Conservation (phyloP, 129 eudicot genomes). For the Pittosporum tobira region DNA sequence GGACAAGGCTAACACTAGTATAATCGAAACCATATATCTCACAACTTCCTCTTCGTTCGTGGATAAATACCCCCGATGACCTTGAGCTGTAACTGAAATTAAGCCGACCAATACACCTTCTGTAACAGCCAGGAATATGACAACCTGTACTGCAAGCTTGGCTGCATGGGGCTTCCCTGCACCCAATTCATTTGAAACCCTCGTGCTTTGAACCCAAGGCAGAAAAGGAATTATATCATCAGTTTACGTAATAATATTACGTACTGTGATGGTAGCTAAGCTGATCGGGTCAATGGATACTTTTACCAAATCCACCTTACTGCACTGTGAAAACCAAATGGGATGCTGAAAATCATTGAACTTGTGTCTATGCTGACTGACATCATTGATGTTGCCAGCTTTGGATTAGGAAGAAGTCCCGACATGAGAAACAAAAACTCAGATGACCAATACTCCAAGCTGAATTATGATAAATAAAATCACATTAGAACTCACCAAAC, state of each 20-base stretch:
- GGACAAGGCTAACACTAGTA: too few relatives aligned
- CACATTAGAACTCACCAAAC: conserved; percentile 35
- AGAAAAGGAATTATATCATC: background rate
- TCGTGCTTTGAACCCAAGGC: too few relatives aligned
- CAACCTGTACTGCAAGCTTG: conserved; percentile 19
- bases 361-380: conserved; percentile 38
- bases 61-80: conserved; percentile 19
- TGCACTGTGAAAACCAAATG: conserved; percentile 46
- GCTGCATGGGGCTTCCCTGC: conserved; percentile 27
- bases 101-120: too few relatives aligned
- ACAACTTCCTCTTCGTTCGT: conserved; percentile 23
- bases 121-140: conserved; percentile 14
- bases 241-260: too few relatives aligned
- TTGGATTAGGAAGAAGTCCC: conserved; percentile 20
- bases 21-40: conserved; percentile 21
- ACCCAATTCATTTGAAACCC: conserved; percentile 15
- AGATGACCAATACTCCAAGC: conserved; percentile 33
- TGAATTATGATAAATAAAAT: too few relatives aligned
- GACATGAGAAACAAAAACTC: conserved; percentile 23
- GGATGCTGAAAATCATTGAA: conserved; percentile 34
- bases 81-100: conserved; percentile 11
- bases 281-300: too few relatives aligned
- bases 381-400: conserved; percentile 18
- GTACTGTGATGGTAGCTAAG: background rate
- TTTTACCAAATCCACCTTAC: conserved; percentile 39